Evolutionary conservation across 805 yeast species (phyloP), one percentile per base, ranked within the genome.

Genomic region (Sugiyamaella americana): DNA sequence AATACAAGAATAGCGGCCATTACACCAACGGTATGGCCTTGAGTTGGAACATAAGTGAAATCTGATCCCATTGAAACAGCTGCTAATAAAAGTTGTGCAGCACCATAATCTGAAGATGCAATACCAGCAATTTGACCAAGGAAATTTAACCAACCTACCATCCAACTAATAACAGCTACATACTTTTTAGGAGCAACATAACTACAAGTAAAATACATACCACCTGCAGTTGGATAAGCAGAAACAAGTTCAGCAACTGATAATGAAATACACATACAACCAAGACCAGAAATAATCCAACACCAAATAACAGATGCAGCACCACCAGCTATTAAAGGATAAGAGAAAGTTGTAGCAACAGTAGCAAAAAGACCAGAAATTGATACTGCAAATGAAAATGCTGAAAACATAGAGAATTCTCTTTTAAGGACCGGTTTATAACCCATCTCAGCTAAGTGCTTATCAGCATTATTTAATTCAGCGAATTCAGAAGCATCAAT

Each of bases 331-430:
- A 45, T 41, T 32, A 73, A 58, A 5, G 78, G 78, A 53, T 73
- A 74, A 44, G 62, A 46, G 40, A 72, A 66, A 6, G 80, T 76
- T 29, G 81, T 76, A 8, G 82, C 69, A 29, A 79, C 73, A 36
- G 83, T 76, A 11, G 85, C 84, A 62, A 79, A 72, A 40, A 80
- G 67, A 17, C 85, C 84, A 61, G 82, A 80, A 52, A 79, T 78
- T 23, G 82, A 75, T 37, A 78, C 73, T 2, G 84, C 84, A 52
- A 79, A 79, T 2, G 83, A 81, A 54, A 76, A 79, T 8, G 82
- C 80, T 40, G 81, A 78, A 40, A 78, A 53, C 47, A 79, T 71
- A n/a, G 76, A 70, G 63, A 78, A 80, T 41, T 70, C 72, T 60
- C 87, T 73, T 49, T 62, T 67, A 50, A 81, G 69, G 52, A 80